phyloP scores from a whole-genome alignment of 2,329 filamentous ascomycete genomes.

The Fusarium nelsonii region DNA sequence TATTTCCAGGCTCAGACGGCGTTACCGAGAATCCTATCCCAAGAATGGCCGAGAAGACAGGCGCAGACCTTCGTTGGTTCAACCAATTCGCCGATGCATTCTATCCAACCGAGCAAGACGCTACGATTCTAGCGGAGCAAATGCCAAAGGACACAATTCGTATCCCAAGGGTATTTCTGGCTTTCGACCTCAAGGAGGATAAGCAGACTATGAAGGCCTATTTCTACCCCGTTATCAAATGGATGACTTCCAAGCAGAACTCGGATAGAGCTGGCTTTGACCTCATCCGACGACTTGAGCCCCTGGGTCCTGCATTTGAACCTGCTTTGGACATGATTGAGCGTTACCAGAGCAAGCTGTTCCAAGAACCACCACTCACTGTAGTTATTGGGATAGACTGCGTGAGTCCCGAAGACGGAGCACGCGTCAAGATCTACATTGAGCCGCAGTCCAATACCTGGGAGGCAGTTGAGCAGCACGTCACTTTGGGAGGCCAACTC shows the following conservation, averaged over 20 bases:
- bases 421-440: constrained; percentile 47
- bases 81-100: constrained; percentile 39
- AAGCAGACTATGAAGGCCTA: constrained; percentile 44
- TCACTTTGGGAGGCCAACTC: constrained; percentile 43
- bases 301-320: constrained; percentile 23
- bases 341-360: constrained; percentile 30
- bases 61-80: constrained; percentile 40
- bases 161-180: constrained; percentile 44
- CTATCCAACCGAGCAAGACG: constrained; percentile 38
- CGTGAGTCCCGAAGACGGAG: constrained; percentile 43
- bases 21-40: constrained; percentile 16
- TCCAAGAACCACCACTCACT: constrained; percentile 32
- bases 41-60: not conserved
- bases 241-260: constrained; percentile 39
- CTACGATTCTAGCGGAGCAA: constrained; percentile 11
- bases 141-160: constrained; percentile 36
- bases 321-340: constrained; percentile 39
- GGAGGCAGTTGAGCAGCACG: constrained; percentile 41
- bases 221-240: constrained; percentile 46
- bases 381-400: constrained; percentile 48
- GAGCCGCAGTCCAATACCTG: constrained; percentile 44
- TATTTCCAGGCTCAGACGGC: constrained; percentile 27
- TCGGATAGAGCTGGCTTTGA: constrained; percentile 40
- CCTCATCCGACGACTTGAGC: constrained; percentile 41
- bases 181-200: constrained; percentile 44